phyloP scores from a whole-genome alignment of 352 stramenopile species.

The Globisporangium nagaii region DNA sequence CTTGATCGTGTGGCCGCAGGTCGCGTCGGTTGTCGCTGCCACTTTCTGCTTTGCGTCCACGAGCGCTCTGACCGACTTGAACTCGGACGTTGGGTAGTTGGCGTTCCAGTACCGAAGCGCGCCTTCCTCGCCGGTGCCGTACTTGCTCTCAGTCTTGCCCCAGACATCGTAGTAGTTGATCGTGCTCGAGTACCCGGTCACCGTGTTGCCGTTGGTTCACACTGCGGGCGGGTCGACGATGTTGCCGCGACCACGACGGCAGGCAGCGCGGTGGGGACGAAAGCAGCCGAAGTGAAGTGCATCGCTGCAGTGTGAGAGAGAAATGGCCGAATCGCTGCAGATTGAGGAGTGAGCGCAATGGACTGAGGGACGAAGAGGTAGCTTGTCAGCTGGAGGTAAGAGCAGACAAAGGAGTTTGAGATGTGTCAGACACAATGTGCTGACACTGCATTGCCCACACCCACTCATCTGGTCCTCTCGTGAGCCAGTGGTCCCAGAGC shows the following conservation, averaged over 20 bases:
- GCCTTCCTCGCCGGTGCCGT: conserved; percentile 18
- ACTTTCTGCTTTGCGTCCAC: conserved; percentile 25
- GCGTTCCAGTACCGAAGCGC: conserved; percentile 19
- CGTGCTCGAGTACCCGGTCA: conserved; percentile 19
- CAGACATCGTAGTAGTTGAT: conserved; percentile 20
- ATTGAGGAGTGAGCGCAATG: no score
- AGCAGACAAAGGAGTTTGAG: no score
- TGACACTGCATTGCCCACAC: no score
- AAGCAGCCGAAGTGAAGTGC: neutral
- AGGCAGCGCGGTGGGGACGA: conserved; percentile 5
- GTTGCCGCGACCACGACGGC: conserved; percentile 17
- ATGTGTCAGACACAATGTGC: no score
- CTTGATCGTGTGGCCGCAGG: conserved; percentile 23
- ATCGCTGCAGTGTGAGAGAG: no score
- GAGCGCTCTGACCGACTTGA: conserved; percentile 22
- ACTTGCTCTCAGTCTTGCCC: conserved; percentile 15
- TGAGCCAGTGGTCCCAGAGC: no score
- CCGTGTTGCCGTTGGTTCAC: conserved; percentile 21
- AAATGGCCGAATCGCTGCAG: no score
- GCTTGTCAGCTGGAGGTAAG: no score
- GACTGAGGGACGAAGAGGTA: no score
- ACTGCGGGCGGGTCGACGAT: conserved; percentile 33
- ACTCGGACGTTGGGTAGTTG: conserved; percentile 24
- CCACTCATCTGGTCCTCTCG: no score
- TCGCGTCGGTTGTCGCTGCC: conserved; percentile 6